phyloP scores from a whole-genome alignment of 352 stramenopile species.

The Pythium periplocum region DNA sequence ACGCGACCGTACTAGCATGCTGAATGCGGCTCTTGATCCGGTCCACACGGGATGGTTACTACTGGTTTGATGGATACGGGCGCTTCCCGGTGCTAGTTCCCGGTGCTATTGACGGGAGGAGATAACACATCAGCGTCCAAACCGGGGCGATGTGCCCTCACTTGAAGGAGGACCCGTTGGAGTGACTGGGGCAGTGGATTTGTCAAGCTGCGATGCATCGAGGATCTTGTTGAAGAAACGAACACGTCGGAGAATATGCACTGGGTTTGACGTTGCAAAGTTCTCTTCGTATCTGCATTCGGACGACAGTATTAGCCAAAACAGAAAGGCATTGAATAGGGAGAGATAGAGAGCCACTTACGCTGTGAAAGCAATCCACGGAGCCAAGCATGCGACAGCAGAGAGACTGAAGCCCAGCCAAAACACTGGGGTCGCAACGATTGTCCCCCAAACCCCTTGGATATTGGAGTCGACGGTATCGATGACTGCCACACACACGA shows the following conservation, averaged over 20 bases:
- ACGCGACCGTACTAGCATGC: too few relatives aligned
- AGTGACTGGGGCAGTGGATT: conserved; percentile 2
- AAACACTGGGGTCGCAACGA: conserved; percentile 34
- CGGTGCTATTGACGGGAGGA: too few relatives aligned
- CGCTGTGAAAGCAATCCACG: conserved; percentile 65
- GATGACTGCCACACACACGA: conserved; percentile 45
- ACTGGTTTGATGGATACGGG: conserved; percentile 2
- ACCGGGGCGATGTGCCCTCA: not conserved
- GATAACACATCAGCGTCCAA: too few relatives aligned
- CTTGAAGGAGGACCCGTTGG: not conserved
- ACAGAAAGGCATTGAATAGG: not conserved
- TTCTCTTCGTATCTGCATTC: conserved; percentile 60
- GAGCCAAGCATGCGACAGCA: conserved; percentile 38
- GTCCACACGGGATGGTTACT: not conserved
- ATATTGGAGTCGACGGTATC: conserved; percentile 42
- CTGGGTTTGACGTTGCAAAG: conserved; percentile 61
- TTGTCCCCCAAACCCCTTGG: conserved; percentile 37
- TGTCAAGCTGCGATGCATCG: conserved; percentile 37
- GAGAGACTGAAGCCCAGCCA: conserved; percentile 58
- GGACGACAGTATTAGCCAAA: not conserved
- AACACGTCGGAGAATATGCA: conserved; percentile 70
- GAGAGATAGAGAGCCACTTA: conserved; percentile 20
- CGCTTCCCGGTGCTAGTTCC: too few relatives aligned
- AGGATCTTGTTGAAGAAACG: conserved; percentile 71
- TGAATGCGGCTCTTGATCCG: too few relatives aligned